Percentiles rank a stretch among this genome's conserved stretches.
Evolutionary conservation across 2,329 filamentous ascomycete species (phyloP).

Genomic region (Sphaerostilbella broomeana): DNA sequence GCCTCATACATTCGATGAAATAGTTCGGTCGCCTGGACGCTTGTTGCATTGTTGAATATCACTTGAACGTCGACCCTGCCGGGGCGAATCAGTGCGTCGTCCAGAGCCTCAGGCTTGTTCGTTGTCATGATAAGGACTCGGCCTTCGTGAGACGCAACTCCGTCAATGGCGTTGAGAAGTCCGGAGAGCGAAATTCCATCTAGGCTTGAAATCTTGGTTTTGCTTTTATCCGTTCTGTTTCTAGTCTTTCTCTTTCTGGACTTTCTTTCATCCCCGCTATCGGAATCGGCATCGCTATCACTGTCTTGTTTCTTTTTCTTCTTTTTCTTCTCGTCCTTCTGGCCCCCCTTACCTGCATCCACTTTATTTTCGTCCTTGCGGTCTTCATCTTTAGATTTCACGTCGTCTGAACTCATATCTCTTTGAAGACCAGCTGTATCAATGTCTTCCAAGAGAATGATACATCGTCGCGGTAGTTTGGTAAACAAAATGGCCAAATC

Average conservation of each 20-base stretch:
- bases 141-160: slow-evolving; percentile 72
- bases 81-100: slow-evolving; percentile 66
- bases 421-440: slow-evolving; percentile 57
- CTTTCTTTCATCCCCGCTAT: slow-evolving; percentile 17
- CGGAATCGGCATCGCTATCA: slow-evolving; percentile 22
- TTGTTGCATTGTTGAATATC: slow-evolving; percentile 52
- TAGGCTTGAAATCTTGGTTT: slow-evolving; percentile 15
- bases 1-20: slow-evolving; percentile 56
- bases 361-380: slow-evolving; percentile 15
- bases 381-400: slow-evolving; percentile 14
- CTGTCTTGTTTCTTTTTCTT: slow-evolving; percentile 19
- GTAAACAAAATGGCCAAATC: slow-evolving; percentile 54
- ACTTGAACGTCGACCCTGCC: slow-evolving; percentile 67
- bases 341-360: no score
- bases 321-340: slow-evolving; percentile 21
- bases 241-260: slow-evolving; percentile 14
- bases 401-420: slow-evolving; percentile 25
- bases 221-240: slow-evolving; percentile 10
- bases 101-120: slow-evolving; percentile 66
- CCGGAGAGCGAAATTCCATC: slow-evolving; percentile 66
- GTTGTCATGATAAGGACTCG: slow-evolving; percentile 78
- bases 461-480: slow-evolving; percentile 53
- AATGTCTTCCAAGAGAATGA: slow-evolving; percentile 64
- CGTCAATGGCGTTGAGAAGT: slow-evolving; percentile 77
- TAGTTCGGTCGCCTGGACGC: slow-evolving; percentile 48